A percentile compares a stretch with the other conserved stretches of the same genome.
Conservation (phyloP, 202 grass and related monocot species). For the Schoenoplectus triqueter region DNA sequence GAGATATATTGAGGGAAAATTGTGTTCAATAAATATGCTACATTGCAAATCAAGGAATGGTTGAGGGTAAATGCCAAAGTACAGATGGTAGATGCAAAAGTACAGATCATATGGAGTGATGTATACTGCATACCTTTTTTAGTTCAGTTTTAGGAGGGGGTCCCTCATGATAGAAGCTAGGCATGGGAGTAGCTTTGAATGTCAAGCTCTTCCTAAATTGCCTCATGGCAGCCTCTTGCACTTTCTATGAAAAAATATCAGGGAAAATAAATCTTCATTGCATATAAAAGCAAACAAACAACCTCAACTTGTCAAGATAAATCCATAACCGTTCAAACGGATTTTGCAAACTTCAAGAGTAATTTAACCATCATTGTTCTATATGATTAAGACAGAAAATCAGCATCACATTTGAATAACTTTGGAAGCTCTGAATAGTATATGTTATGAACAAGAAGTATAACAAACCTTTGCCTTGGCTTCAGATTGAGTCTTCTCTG, state of each 20-base stretch:
- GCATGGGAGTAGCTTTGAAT: slow-evolving; percentile 84
- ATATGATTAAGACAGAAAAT: neutral
- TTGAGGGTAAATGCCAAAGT: neutral
- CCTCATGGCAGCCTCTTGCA: slow-evolving; percentile 70
- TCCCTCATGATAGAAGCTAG: slow-evolving; percentile 84
- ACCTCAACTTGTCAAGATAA: neutral
- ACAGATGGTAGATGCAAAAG: slow-evolving; percentile 1
- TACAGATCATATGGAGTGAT: slow-evolving; percentile 1
- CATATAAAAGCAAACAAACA: slow-evolving; percentile 2
- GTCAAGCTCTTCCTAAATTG: slow-evolving; percentile 78
- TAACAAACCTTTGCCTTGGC: slow-evolving; percentile 69
- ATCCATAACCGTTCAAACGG: neutral
- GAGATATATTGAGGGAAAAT: neutral
- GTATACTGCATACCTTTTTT: slow-evolving; percentile 60
- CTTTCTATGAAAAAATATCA: slow-evolving; percentile 24
- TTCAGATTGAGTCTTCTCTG: slow-evolving; percentile 76
- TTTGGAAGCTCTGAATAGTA: slow-evolving; percentile 13
- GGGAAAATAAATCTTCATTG: slow-evolving; percentile 11
- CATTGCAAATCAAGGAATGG: neutral
- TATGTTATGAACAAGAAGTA: slow-evolving; percentile 10
- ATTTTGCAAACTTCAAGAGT: neutral
- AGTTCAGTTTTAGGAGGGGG: slow-evolving; percentile 74
- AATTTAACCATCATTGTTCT: neutral
- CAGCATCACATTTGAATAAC: neutral
- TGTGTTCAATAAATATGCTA: neutral